Evolutionary conservation across 495 filamentous ascomycete species (phyloP).

Genomic region (Tuber borchii): DNA sequence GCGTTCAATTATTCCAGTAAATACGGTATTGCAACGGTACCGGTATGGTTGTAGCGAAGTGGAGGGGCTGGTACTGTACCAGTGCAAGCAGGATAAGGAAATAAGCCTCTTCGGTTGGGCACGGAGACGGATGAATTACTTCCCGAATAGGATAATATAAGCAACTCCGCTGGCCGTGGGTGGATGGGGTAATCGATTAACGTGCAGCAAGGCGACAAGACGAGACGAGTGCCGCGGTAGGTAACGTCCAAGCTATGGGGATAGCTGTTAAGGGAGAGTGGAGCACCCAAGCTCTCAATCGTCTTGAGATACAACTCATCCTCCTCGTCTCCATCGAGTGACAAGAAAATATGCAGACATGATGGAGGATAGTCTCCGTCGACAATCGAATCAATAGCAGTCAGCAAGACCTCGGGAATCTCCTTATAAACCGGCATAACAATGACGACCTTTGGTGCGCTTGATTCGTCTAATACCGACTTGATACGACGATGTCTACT

Average conservation of each 20-base stretch:
- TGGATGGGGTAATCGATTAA: neutral
- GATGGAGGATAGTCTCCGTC: slow-evolving; percentile 90
- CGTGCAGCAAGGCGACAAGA: neutral
- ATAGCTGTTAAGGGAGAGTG: slow-evolving; percentile 66
- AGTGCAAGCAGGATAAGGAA: neutral
- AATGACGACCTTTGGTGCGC: slow-evolving; percentile 90
- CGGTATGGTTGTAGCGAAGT: too few relatives aligned
- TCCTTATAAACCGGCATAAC: slow-evolving; percentile 98
- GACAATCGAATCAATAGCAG: slow-evolving; percentile 85
- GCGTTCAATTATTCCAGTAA: too few relatives aligned
- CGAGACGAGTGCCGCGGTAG: slow-evolving; percentile 63
- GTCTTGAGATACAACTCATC: slow-evolving; percentile 87
- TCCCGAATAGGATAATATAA: neutral
- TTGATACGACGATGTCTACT: slow-evolving; percentile 78
- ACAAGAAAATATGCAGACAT: slow-evolving; percentile 93
- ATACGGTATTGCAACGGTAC: too few relatives aligned
- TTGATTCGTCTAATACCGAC: slow-evolving; percentile 70
- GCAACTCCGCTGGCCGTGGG: neutral
- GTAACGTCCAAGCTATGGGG: slow-evolving; percentile 85
- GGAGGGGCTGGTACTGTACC: neutral
- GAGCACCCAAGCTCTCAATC: slow-evolving; percentile 79
- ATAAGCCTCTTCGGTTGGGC: neutral
- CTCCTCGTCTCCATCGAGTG: slow-evolving; percentile 83
- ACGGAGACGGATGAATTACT: neutral
- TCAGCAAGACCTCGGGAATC: slow-evolving; percentile 73